A percentile compares a stretch with the other conserved stretches of the same genome.
Evolutionary conservation across 495 filamentous ascomycete species (phyloP).

Genomic region (Aspergillus ellipticus): DNA sequence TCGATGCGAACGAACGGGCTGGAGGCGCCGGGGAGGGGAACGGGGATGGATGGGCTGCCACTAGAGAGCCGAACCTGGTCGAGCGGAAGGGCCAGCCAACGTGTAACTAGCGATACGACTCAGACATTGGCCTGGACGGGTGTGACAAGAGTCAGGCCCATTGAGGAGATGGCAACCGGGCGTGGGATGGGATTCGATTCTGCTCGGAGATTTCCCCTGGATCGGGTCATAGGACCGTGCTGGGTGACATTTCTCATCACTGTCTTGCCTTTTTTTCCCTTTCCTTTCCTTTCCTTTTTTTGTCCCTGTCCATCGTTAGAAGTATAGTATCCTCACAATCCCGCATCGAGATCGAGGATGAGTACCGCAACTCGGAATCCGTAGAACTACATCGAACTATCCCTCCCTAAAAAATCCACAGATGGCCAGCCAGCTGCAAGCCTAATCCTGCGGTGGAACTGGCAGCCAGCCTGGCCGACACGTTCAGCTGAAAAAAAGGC

Average conservation of each 20-base stretch:
- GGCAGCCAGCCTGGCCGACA: not conserved
- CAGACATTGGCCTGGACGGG: not conserved
- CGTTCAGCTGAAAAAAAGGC: conserved; percentile 12
- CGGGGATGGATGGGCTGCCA: not conserved
- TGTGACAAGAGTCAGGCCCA: not conserved
- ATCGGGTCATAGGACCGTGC: not conserved
- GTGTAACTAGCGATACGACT: not conserved
- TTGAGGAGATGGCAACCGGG: not conserved
- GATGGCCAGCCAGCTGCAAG: too few relatives aligned
- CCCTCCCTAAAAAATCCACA: too few relatives aligned
- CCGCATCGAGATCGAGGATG: too few relatives aligned
- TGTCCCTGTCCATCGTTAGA: too few relatives aligned
- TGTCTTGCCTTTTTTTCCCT: not conserved
- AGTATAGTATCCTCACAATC: too few relatives aligned
- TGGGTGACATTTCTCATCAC: not conserved
- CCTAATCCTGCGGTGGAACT: not conserved
- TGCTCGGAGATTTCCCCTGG: conserved; percentile 1
- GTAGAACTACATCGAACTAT: too few relatives aligned
- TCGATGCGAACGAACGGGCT: too few relatives aligned
- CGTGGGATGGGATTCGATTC: too few relatives aligned
- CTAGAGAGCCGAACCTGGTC: not conserved
- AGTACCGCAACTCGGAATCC: too few relatives aligned
- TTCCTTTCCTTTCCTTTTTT: not conserved
- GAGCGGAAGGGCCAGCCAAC: not conserved
- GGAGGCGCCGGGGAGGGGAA: not conserved